Evolutionary conservation across 108 stramenopile genomes (phyloP).

Genomic region (Nannochloropsis salina): DNA sequence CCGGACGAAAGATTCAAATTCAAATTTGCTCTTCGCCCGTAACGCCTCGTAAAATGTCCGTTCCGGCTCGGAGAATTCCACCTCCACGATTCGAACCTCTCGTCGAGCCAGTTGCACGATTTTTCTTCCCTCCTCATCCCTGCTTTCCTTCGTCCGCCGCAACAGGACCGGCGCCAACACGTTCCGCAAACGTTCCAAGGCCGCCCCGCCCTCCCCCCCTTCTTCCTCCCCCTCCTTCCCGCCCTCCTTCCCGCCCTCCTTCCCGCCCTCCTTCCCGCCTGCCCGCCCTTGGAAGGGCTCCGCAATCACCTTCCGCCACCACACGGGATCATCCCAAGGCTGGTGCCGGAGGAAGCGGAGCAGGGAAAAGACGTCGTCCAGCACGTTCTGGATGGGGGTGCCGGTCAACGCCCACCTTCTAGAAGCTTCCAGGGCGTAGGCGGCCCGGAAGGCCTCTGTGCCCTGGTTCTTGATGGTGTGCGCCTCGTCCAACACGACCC

Average conservation of each 20-base stretch:
- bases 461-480: slow-evolving; percentile 36
- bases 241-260: neutral
- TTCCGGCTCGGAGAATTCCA: slow-evolving; percentile 39
- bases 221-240: slow-evolving; percentile 25
- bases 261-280: neutral
- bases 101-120: slow-evolving; percentile 46
- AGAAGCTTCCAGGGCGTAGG: slow-evolving; percentile 20
- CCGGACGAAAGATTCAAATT: slow-evolving; percentile 33
- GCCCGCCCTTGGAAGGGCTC: slow-evolving; percentile 23
- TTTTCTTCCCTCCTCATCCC: slow-evolving; percentile 30
- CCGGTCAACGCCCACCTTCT: slow-evolving; percentile 55
- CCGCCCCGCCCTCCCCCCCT: slow-evolving; percentile 19
- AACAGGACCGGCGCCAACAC: slow-evolving; percentile 37
- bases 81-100: slow-evolving; percentile 37
- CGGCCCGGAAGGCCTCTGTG: slow-evolving; percentile 31
- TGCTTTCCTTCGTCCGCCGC: slow-evolving; percentile 32
- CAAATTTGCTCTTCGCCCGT: slow-evolving; percentile 29
- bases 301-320: slow-evolving; percentile 39
- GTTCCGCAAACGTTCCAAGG: slow-evolving; percentile 25
- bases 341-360: slow-evolving; percentile 49
- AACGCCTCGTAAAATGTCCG: slow-evolving; percentile 51
- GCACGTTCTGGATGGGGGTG: slow-evolving; percentile 53
- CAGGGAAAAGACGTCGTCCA: slow-evolving; percentile 50
- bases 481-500: slow-evolving; percentile 55
- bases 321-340: slow-evolving; percentile 49